Base-by-base conservation (phyloP, 2,329 filamentous ascomycete genomes). In the Aspergillus novofumigatus region DNA sequence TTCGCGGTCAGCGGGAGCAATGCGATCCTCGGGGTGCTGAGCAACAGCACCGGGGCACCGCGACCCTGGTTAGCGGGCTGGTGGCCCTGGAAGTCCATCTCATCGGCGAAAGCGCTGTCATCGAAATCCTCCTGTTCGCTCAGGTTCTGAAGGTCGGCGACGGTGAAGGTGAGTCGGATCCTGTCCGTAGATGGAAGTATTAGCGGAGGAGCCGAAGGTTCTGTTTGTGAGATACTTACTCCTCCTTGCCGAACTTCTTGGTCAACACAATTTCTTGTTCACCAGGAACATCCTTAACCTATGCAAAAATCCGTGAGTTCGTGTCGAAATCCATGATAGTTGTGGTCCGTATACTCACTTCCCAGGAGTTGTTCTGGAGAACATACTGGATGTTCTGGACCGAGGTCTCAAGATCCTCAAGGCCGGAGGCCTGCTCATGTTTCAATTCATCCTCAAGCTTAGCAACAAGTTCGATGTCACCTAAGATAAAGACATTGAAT, bases 351-450 rank as follows among this genome's bases (percentile, higher is more conserved):
- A 28, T 14, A 51, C 69, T 54, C 72, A 94, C 83, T 82, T 93
- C 82, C 76, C 92, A 99, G 44, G 88, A 84, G 70, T 88, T 87
- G 78, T 91, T 93, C 71, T 93, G 86, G 50, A 97, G 78, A 78
- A 94, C 97, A 72, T 94, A 90, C 78, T 92, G 88, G 77, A 95
- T 97, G 74, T 94, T 90, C 78, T 91, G 88, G 75, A 97, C 84
- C 73, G 87, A 90, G 62, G 86, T 82, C 44, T 91, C 88, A 64
- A 89, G 78, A 63, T 89, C 84, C 69, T 90, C 85, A 60, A 84
- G 81, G 77, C 88, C 87, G 77, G 92, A 87, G 70, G 92, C 87
- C 69, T 86, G 85, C 83, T 97, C 94, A 71, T 96, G 86, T 74
- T 86, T 79, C 64, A 95, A 81, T 80, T 96, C 92, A 71, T 86